Percentiles rank a stretch among this genome's conserved stretches.
Conservation (phyloP, 2,329 filamentous ascomycete species). For the Tolypocladium pustulatum region DNA sequence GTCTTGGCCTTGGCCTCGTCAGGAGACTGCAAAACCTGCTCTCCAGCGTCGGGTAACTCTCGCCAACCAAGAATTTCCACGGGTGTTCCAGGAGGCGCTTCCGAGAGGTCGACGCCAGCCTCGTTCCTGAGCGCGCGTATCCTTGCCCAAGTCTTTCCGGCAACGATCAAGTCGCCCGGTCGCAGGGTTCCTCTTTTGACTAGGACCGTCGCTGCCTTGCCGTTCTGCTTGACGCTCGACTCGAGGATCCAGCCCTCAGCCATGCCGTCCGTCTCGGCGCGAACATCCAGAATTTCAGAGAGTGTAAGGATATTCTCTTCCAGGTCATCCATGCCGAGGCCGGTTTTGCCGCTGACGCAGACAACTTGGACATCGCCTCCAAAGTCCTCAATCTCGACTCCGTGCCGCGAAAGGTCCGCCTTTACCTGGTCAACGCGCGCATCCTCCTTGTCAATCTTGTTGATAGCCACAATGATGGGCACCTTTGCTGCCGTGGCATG, state of each 20-base stretch:
- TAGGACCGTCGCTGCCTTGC: slow-evolving; percentile 79
- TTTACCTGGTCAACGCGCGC: slow-evolving; percentile 78
- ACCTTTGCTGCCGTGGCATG: slow-evolving; percentile 81
- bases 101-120: slow-evolving; percentile 58
- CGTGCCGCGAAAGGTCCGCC: slow-evolving; percentile 70
- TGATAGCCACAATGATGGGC: slow-evolving; percentile 95
- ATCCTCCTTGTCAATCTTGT: slow-evolving; percentile 87
- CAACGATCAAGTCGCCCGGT: slow-evolving; percentile 73
- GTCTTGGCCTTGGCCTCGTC: slow-evolving; percentile 69
- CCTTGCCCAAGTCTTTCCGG: slow-evolving; percentile 78
- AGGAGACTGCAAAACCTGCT: slow-evolving; percentile 73
- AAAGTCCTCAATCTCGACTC: slow-evolving; percentile 86
- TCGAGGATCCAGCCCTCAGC: slow-evolving; percentile 94
- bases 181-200: slow-evolving; percentile 79
- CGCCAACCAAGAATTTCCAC: slow-evolving; percentile 95
- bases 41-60: slow-evolving; percentile 69
- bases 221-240: slow-evolving; percentile 74
- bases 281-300: slow-evolving; percentile 82
- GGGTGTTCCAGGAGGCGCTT: slow-evolving; percentile 78
- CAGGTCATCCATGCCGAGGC: slow-evolving; percentile 78
- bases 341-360: slow-evolving; percentile 85
- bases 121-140: slow-evolving; percentile 82
- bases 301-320: slow-evolving; percentile 84
- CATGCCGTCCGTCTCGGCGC: slow-evolving; percentile 64
- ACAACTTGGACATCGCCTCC: slow-evolving; percentile 93